Conservation (phyloP, 768 basidiomycete genomes). For the Imleria badia region DNA sequence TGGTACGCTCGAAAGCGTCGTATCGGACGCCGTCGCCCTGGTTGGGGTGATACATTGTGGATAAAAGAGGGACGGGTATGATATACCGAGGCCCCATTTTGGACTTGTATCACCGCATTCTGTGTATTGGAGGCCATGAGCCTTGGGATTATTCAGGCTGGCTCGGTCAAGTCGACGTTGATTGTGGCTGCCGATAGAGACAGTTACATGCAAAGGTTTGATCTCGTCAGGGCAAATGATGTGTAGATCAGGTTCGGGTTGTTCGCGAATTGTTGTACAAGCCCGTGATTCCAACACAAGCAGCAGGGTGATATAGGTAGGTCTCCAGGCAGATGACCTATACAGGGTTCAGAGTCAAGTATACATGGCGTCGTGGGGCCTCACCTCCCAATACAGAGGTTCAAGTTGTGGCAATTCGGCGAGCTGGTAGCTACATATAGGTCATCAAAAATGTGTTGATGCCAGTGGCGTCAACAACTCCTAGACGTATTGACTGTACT, state of each 20-base stretch:
- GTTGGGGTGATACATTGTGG: too few relatives aligned
- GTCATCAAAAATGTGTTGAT: too few relatives aligned
- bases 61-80: too few relatives aligned
- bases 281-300: slow-evolving; percentile 42
- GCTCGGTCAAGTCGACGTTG: slow-evolving; percentile 22
- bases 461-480: too few relatives aligned
- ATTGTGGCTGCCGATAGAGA: slow-evolving; percentile 19
- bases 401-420: too few relatives aligned
- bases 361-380: not conserved
- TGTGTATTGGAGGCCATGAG: too few relatives aligned
- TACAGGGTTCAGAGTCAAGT: not conserved
- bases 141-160: slow-evolving; percentile 4
- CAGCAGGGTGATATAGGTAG: too few relatives aligned
- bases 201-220: slow-evolving; percentile 2
- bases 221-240: slow-evolving; percentile 63
- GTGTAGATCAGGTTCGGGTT: slow-evolving; percentile 63
- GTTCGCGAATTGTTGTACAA: slow-evolving; percentile 50
- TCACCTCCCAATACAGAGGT: slow-evolving; percentile 55
- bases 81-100: not conserved
- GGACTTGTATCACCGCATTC: not conserved
- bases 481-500: too few relatives aligned
- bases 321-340: slow-evolving; percentile 58
- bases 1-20: slow-evolving; percentile 73
- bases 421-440: too few relatives aligned
- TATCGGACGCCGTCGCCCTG: slow-evolving; percentile 38